Evolutionary conservation across 83 land plant species (phyloP).

Genomic region (Thuja plicata): DNA sequence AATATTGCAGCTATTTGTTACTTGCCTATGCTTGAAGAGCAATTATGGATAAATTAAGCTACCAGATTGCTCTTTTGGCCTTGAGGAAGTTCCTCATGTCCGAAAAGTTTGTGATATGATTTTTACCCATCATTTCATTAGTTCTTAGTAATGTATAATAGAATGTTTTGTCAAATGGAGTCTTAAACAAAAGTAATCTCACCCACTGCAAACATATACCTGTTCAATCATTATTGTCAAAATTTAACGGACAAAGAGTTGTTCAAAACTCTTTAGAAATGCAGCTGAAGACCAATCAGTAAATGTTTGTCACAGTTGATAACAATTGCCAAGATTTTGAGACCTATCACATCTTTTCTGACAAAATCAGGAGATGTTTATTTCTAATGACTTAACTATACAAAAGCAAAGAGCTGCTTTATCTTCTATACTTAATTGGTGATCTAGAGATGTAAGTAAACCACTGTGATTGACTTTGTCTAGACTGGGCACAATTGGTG

Average conservation of each 20-base stretch:
- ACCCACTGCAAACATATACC: not conserved
- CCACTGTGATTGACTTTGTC: too few species aligned
- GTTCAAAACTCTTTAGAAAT: not conserved
- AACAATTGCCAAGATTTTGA: not conserved
- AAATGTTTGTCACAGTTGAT: not conserved
- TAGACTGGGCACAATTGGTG: not conserved
- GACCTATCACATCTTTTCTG: not conserved
- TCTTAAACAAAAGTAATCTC: not conserved
- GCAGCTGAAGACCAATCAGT: not conserved
- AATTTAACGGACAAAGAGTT: not conserved
- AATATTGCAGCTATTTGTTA: not conserved
- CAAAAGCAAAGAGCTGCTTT: not conserved
- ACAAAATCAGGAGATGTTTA: not conserved
- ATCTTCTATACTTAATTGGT: not conserved
- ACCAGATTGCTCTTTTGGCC: not conserved
- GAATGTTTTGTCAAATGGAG: not conserved
- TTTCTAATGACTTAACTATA: not conserved
- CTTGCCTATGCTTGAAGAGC: not conserved
- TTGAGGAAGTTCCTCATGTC: too few species aligned
- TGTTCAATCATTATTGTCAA: not conserved
- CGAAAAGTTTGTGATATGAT: too few species aligned
- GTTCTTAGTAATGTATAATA: too few species aligned
- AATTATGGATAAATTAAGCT: not conserved
- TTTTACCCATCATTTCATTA: too few species aligned
- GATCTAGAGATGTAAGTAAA: too few species aligned